Conservation (phyloP, 164 flowering plant species). For the Chimonanthus praecox region DNA sequence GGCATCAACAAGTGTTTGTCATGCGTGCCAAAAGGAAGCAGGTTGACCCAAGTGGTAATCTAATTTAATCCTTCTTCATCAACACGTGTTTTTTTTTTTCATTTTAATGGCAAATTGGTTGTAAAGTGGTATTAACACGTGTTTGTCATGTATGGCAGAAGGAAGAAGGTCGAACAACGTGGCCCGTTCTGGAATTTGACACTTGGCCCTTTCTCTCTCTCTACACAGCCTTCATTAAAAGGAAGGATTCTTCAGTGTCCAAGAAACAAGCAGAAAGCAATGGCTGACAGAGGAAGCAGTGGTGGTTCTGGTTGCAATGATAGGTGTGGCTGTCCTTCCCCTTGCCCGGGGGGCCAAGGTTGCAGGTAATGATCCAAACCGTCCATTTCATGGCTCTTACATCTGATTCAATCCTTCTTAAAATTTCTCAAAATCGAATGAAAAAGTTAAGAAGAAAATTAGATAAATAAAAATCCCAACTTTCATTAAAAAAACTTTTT, state of each 20-base stretch:
- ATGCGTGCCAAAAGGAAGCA: no score
- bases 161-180: background rate
- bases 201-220: background rate
- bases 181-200: background rate
- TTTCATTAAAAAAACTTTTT: background rate
- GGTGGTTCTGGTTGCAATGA: background rate
- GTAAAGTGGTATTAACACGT: no score
- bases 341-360: conserved; percentile 12
- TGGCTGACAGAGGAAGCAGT: background rate
- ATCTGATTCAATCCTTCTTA: background rate
- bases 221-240: background rate
- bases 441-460: background rate
- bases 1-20: no score
- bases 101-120: no score
- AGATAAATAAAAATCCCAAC: background rate
- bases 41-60: no score
- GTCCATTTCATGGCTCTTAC: background rate
- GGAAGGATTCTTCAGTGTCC: background rate
- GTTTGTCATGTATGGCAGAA: no score
- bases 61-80: no score
- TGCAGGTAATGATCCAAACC: conserved; percentile 7
- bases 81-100: no score
- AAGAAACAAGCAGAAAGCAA: background rate
- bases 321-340: conserved; percentile 7
- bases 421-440: background rate